phyloP scores from a whole-genome alignment of 345 rosid genomes.

The Boechera retrofracta region DNA sequence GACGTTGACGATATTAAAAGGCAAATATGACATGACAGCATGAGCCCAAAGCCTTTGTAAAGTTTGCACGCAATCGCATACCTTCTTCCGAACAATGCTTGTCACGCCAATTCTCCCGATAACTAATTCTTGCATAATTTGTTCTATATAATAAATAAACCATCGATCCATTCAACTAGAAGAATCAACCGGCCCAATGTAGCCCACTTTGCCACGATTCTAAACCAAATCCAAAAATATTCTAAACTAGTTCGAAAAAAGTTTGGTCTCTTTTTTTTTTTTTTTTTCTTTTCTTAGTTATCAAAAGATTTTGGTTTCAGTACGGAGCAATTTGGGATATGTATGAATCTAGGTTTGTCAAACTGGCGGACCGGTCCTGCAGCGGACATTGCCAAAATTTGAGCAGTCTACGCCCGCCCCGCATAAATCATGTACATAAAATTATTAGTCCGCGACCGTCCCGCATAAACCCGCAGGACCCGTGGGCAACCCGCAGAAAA shows the following conservation, averaged over 20 bases:
- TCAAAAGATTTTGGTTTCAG: neutral
- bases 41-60: neutral
- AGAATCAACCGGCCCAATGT: conserved; percentile 12
- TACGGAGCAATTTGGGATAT: neutral
- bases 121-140: neutral
- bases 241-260: neutral
- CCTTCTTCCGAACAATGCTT: neutral
- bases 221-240: neutral
- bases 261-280: too few relatives aligned
- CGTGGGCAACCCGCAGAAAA: too few relatives aligned
- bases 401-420: too few relatives aligned
- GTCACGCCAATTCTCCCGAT: neutral
- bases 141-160: neutral
- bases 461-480: too few relatives aligned
- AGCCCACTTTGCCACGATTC: conserved; percentile 17
- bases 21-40: conserved; percentile 4
- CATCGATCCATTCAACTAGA: neutral
- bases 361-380: too few relatives aligned
- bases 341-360: neutral
- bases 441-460: too few relatives aligned
- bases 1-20: neutral
- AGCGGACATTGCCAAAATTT: too few relatives aligned
- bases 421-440: too few relatives aligned
- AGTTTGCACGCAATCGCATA: neutral
- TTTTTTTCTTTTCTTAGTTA: too few relatives aligned